Percentiles rank a stretch among this genome's conserved stretches.
Conservation (phyloP, 257 asterid genomes). For the Primulina tabacum region DNA sequence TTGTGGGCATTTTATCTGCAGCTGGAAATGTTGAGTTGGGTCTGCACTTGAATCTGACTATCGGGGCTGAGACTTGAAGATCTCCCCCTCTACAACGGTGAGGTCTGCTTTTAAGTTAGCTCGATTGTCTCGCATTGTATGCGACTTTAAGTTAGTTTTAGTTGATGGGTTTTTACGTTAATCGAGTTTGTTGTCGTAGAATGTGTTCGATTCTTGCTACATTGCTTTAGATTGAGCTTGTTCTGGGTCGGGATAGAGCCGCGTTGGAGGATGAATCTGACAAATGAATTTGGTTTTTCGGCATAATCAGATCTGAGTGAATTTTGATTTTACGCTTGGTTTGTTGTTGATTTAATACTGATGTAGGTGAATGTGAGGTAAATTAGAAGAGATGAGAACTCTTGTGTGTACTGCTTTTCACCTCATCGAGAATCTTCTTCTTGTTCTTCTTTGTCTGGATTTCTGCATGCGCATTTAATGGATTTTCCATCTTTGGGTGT, state of each 20-base stretch:
- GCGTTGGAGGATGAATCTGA: background rate
- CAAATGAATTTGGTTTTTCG: background rate
- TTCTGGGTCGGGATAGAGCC: background rate
- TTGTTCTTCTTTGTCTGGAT: no score
- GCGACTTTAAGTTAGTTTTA: background rate
- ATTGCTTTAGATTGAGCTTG: background rate
- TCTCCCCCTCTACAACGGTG: background rate
- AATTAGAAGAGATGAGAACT: background rate
- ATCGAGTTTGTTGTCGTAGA: background rate
- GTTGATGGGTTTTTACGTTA: background rate
- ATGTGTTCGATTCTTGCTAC: background rate
- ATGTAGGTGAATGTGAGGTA: background rate
- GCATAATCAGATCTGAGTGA: background rate
- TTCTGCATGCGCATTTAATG: background rate
- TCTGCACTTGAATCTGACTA: background rate
- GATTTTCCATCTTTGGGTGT: background rate
- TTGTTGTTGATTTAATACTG: background rate
- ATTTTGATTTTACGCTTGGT: background rate
- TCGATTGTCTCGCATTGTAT: background rate
- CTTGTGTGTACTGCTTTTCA: background rate
- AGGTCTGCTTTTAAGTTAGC: background rate
- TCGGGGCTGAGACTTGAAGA: background rate
- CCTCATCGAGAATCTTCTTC: background rate
- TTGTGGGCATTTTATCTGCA: background rate
- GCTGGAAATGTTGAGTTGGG: background rate